Conservation (phyloP, 129 eudicot species). For the Centrapalus pauciflorus region DNA sequence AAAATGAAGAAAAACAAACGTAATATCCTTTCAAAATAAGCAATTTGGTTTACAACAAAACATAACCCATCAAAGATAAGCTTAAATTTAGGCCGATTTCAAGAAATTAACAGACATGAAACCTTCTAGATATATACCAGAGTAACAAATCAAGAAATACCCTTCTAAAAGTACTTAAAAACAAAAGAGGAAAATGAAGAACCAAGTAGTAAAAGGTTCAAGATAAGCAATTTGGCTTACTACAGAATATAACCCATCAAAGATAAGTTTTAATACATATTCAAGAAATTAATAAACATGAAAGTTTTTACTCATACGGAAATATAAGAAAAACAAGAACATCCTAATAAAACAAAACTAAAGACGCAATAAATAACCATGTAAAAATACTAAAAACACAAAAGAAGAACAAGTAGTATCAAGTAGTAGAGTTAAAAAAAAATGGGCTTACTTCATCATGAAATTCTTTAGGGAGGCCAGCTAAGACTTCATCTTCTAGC, state of each 20-base stretch:
- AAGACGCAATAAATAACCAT: neutral
- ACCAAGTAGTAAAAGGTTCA: neutral
- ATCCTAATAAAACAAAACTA: neutral
- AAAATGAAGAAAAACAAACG: neutral
- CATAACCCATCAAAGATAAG: neutral
- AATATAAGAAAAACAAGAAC: too few relatives aligned
- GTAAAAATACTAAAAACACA: neutral
- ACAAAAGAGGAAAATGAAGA: neutral
- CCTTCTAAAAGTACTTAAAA: neutral
- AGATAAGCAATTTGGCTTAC: neutral
- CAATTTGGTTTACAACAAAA: neutral
- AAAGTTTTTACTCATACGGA: neutral
- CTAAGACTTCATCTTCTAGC: constrained; percentile 58
- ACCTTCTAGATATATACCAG: neutral
- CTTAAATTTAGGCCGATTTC: neutral
- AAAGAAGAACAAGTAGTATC: neutral
- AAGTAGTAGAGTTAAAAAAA: neutral
- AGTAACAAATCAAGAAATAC: neutral
- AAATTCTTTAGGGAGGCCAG: constrained; percentile 67
- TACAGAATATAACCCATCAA: too few relatives aligned
- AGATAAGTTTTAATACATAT: too few relatives aligned
- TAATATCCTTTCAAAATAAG: neutral
- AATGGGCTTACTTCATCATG: constrained; percentile 71
- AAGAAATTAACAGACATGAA: neutral
- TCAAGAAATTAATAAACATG: neutral